phyloP scores from a whole-genome alignment of 805 yeast species.

The Metschnikowia cerradonensis region DNA sequence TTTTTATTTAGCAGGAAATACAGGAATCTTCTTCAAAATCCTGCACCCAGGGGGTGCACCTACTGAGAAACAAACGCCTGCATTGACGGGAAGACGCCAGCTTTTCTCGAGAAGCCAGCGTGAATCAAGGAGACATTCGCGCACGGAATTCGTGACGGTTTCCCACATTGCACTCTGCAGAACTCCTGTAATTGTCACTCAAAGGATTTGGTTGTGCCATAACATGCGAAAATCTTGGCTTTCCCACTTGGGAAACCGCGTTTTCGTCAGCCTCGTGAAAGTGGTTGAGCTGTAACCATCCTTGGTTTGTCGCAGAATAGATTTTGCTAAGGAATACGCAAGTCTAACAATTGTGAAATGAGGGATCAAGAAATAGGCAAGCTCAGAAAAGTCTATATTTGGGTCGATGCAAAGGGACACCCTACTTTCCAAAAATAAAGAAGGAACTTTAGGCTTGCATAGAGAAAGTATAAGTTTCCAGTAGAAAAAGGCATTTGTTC shows the following conservation, averaged over 20 bases:
- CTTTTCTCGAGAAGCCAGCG: not conserved
- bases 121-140: not conserved
- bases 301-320: not conserved
- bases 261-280: not conserved
- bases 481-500: not conserved
- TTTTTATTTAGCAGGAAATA: not conserved
- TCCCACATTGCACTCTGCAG: not conserved
- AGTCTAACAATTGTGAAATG: not conserved
- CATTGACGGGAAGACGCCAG: constrained; percentile 1
- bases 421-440: not conserved
- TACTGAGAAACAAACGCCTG: not conserved
- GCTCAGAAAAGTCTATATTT: not conserved
- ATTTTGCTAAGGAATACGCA: not conserved
- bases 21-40: not conserved
- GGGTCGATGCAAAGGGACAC: not conserved
- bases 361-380: not conserved
- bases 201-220: not conserved
- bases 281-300: not conserved
- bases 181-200: not conserved
- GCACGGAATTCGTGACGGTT: not conserved
- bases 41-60: not conserved
- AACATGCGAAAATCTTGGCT: not conserved
- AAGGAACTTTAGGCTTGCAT: not conserved
- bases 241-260: not conserved
- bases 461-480: not conserved